These are phyloP conservation scores for Microsporum audouinii DNA, from an alignment of 2,329 filamentous ascomycete genomes.

Conservation along the genomic window DNA sequence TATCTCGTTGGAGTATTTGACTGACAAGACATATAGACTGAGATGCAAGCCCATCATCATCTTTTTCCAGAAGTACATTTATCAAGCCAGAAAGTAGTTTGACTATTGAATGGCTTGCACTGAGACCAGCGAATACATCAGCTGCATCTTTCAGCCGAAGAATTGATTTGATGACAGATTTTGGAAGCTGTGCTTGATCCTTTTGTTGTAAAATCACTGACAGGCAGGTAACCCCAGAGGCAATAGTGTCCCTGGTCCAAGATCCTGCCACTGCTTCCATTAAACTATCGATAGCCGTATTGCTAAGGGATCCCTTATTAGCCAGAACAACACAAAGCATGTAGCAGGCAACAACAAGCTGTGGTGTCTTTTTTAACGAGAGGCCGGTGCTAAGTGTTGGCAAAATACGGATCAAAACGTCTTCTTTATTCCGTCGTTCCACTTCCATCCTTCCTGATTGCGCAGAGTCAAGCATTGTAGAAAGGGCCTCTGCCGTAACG, in stretches of 20 bases:
- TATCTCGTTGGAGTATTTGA: conserved; percentile 24
- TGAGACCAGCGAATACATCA: conserved; percentile 25
- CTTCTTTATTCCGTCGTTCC: conserved; percentile 70
- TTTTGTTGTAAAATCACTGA: conserved; percentile 73
- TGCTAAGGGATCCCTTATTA: conserved; percentile 66
- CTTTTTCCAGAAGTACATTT: conserved; percentile 9
- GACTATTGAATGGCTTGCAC: conserved; percentile 24
- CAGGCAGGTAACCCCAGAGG: conserved; percentile 65
- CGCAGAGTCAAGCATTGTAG: conserved; percentile 65
- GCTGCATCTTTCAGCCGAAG: conserved; percentile 25
- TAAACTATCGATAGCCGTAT: conserved; percentile 68
- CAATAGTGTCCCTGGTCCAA: conserved; percentile 62
- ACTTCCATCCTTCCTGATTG: conserved; percentile 64
- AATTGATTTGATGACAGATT: conserved; percentile 51
- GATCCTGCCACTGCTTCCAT: conserved; percentile 79
- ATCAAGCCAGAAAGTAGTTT: conserved; percentile 30
- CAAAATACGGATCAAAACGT: conserved; percentile 55
- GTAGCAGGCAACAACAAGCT: conserved; percentile 76
- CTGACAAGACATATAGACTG: conserved; percentile 21
- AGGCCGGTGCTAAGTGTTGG: conserved; percentile 68
- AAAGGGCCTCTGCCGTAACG: conserved; percentile 72
- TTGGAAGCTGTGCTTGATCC: conserved; percentile 56
- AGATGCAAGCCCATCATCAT: conserved; percentile 11
- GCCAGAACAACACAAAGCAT: conserved; percentile 82
- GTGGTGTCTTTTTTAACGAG: conserved; percentile 60